Evolutionary conservation across 2,329 filamentous ascomycete genomes (phyloP).

Genomic region (Didymella lethalis): DNA sequence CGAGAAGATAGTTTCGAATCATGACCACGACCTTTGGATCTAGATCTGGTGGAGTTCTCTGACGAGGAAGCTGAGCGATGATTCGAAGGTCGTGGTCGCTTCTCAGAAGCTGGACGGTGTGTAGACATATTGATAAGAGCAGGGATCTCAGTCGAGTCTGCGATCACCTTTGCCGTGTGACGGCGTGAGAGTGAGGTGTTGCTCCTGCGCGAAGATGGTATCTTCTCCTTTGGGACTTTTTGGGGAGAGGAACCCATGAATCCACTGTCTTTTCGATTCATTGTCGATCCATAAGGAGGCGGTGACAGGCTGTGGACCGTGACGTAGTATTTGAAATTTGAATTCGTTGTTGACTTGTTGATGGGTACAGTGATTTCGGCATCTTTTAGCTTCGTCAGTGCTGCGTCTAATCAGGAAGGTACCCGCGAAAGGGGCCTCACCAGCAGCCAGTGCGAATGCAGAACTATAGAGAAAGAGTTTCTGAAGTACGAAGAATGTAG

Average conservation of each 20-base stretch:
- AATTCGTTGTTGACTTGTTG: constrained; percentile 28
- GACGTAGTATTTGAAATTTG: constrained; percentile 25
- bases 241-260: constrained; percentile 37
- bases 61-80: constrained; percentile 43
- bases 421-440: constrained; percentile 36
- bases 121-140: constrained; percentile 9
- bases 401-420: constrained; percentile 31
- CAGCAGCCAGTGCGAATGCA: constrained; percentile 38
- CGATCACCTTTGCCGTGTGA: constrained; percentile 26
- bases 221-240: constrained; percentile 28
- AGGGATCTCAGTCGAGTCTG: constrained; percentile 9
- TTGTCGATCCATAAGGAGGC: constrained; percentile 37
- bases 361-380: constrained; percentile 34
- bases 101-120: constrained; percentile 36
- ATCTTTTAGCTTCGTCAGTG: constrained; percentile 37
- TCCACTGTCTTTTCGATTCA: constrained; percentile 48
- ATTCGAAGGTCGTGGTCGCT: constrained; percentile 32
- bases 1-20: constrained; percentile 47
- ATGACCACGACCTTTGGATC: constrained; percentile 38
- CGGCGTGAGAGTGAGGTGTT: constrained; percentile 36
- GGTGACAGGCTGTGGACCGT: constrained; percentile 25
- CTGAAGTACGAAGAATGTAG: constrained; percentile 12
- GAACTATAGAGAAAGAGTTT: constrained; percentile 21
- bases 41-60: constrained; percentile 36
- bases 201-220: constrained; percentile 30